Conservation (phyloP, 148 eudicot species). For the Heliosperma pusillum region DNA sequence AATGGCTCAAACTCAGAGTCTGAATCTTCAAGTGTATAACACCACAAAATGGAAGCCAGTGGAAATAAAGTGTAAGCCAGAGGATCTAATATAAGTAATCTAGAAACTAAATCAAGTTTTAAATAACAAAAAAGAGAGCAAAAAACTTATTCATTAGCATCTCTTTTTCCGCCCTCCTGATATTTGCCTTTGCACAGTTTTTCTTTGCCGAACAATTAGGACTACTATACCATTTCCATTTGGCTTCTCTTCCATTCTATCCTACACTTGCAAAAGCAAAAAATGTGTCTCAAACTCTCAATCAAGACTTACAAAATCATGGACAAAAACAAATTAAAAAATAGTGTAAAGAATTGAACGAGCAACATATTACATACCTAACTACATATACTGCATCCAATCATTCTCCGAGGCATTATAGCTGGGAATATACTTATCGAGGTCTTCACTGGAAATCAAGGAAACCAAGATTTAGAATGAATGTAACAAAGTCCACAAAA, state of each 20-base stretch:
- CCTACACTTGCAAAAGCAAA: constrained; percentile 39
- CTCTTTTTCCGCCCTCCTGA: neutral
- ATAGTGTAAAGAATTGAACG: neutral
- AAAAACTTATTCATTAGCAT: constrained; percentile 11
- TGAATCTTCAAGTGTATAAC: neutral
- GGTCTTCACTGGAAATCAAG: neutral
- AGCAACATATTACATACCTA: constrained; percentile 48
- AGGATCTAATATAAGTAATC: neutral
- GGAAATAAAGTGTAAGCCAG: neutral
- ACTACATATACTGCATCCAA: no score
- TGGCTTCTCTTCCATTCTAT: constrained; percentile 54
- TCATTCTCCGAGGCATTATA: no score
- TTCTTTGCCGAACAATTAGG: constrained; percentile 56
- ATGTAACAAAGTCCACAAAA: neutral
- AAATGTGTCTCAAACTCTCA: neutral
- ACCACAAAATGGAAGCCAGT: neutral
- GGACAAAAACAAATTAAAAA: neutral
- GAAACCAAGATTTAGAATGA: neutral
- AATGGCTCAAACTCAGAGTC: neutral
- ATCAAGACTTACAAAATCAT: constrained; percentile 9
- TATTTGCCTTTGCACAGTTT: constrained; percentile 61
- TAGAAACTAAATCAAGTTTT: neutral
- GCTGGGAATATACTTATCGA: no score
- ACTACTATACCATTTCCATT: constrained; percentile 83
- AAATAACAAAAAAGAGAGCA: constrained; percentile 1